phyloP scores from a whole-genome alignment of 2,329 filamentous ascomycete species.

The Colletotrichum liaoningense region DNA sequence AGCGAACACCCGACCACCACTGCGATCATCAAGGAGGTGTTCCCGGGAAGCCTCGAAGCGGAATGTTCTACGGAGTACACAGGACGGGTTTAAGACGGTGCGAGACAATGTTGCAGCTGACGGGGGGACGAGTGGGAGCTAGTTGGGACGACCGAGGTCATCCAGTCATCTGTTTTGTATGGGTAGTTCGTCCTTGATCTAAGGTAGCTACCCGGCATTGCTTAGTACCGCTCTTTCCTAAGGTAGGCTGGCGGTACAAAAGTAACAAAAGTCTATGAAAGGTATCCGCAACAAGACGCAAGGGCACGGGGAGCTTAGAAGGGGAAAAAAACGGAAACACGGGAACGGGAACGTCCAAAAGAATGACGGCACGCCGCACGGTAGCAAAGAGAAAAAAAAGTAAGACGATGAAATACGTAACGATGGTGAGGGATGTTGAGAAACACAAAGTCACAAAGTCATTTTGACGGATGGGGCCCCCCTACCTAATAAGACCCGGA shows the following conservation, averaged over 20 bases:
- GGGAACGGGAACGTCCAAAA: neutral
- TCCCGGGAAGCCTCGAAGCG: neutral
- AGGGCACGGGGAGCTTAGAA: neutral
- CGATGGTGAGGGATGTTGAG: conserved; percentile 22
- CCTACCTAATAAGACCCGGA: neutral
- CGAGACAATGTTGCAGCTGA: conserved; percentile 17
- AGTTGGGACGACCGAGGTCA: conserved; percentile 1
- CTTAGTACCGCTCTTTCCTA: no score
- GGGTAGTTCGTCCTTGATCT: neutral
- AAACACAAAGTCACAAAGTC: neutral
- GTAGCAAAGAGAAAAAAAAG: neutral
- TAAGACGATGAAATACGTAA: conserved; percentile 8
- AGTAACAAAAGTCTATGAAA: neutral
- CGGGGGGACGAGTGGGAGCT: conserved; percentile 13
- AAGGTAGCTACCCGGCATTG: no score
- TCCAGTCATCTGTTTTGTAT: neutral
- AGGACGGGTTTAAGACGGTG: neutral
- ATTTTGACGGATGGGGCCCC: neutral
- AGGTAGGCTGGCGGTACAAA: no score
- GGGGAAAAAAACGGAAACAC: neutral
- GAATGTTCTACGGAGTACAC: neutral
- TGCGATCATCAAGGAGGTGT: neutral
- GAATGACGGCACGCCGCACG: conserved; percentile 1
- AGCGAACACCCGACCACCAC: conserved; percentile 1
- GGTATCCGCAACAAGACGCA: no score